A percentile compares a stretch with the other conserved stretches of the same genome.
Conservation (phyloP, 345 rosid genomes). For the Passiflora organensis region DNA sequence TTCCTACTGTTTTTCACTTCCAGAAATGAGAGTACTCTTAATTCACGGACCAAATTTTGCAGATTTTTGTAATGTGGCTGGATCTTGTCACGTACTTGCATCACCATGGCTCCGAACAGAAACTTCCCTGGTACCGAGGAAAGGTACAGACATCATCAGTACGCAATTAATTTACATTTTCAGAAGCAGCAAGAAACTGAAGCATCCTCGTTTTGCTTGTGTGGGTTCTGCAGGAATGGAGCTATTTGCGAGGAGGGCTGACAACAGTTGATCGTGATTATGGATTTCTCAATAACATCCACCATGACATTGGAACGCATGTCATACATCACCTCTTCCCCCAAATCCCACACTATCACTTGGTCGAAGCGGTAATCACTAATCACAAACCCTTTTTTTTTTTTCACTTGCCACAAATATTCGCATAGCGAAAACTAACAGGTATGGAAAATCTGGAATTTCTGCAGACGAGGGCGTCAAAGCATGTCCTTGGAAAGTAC, state of each 20-base stretch:
- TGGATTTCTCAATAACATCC: slow-evolving; percentile 64
- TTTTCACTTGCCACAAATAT: too few species aligned
- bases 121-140: slow-evolving; percentile 92
- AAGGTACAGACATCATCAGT: slow-evolving; percentile 39
- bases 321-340: slow-evolving; percentile 92
- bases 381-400: too few species aligned
- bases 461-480: slow-evolving; percentile 10
- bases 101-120: slow-evolving; percentile 78
- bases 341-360: slow-evolving; percentile 85
- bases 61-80: slow-evolving; percentile 84
- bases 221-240: slow-evolving; percentile 56
- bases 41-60: neutral
- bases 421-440: too few species aligned
- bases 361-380: slow-evolving; percentile 67
- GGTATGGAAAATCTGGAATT: too few species aligned
- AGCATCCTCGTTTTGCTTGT: neutral
- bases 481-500: slow-evolving; percentile 69
- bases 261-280: slow-evolving; percentile 85
- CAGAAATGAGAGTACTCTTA: neutral
- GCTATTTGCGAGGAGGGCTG: slow-evolving; percentile 75
- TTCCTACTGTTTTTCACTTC: neutral
- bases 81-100: slow-evolving; percentile 83
- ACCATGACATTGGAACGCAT: slow-evolving; percentile 90
- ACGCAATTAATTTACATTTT: neutral
- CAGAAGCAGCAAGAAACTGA: neutral